Evolutionary conservation across 1,284 basidiomycete genomes (phyloP).

Genomic region (Fistulina hepatica): DNA sequence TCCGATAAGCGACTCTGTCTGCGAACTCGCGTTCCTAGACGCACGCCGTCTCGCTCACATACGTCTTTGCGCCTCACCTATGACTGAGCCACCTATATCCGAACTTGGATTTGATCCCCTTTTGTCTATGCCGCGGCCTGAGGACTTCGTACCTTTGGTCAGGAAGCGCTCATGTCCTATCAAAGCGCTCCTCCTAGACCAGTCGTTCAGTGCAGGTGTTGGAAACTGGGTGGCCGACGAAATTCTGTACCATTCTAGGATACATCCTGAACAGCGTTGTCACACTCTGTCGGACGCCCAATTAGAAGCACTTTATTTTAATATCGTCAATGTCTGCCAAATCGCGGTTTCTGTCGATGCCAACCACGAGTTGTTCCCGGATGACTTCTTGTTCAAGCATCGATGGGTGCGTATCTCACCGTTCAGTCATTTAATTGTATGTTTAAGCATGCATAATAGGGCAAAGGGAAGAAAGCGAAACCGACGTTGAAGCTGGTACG

Average conservation of each 20-base stretch:
- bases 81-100: slow-evolving; percentile 57
- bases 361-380: slow-evolving; percentile 60
- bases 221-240: slow-evolving; percentile 85
- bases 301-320: slow-evolving; percentile 41
- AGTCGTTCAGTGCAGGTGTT: slow-evolving; percentile 72
- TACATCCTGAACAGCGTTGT: slow-evolving; percentile 68
- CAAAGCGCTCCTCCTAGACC: slow-evolving; percentile 73
- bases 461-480: slow-evolving; percentile 58
- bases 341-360: slow-evolving; percentile 66
- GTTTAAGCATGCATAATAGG: slow-evolving; percentile 30
- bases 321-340: slow-evolving; percentile 48
- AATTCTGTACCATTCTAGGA: slow-evolving; percentile 65
- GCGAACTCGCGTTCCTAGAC: slow-evolving; percentile 55
- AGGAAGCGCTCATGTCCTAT: slow-evolving; percentile 57
- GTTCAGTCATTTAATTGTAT: slow-evolving; percentile 6
- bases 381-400: slow-evolving; percentile 61
- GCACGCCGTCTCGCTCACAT: slow-evolving; percentile 66
- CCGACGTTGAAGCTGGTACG: slow-evolving; percentile 43
- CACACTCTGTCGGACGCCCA: slow-evolving; percentile 45
- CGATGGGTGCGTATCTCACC: slow-evolving; percentile 42
- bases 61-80: slow-evolving; percentile 49
- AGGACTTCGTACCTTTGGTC: slow-evolving; percentile 43
- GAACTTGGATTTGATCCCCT: slow-evolving; percentile 73
- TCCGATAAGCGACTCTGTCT: slow-evolving; percentile 19
- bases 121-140: slow-evolving; percentile 55